These are phyloP conservation scores for Pythium monospermum DNA, from an alignment of 352 stramenopile genomes.

Conservation along the genomic window DNA sequence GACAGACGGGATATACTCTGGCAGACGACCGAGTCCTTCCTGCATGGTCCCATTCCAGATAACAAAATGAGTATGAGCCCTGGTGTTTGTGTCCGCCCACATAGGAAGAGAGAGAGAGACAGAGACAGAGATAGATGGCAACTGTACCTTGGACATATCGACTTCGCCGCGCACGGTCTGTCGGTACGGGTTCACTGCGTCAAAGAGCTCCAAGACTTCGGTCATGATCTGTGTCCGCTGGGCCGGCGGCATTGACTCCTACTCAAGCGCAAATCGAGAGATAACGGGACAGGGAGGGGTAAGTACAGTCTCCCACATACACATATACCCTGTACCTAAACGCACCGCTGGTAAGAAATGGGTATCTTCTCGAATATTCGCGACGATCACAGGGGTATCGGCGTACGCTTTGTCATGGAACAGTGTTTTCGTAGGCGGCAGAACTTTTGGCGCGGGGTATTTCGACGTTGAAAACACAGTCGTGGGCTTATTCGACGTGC, in stretches of 20 bases:
- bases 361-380: constrained; percentile 69
- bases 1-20: constrained; percentile 78
- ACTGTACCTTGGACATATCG: constrained; percentile 67
- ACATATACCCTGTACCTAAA: background rate
- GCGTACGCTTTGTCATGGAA: constrained; percentile 84
- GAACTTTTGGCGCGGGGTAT: constrained; percentile 70
- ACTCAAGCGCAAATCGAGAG: too few relatives aligned
- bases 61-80: too few relatives aligned
- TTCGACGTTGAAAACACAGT: constrained; percentile 88
- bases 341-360: constrained; percentile 73
- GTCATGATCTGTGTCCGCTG: constrained; percentile 76
- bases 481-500: constrained; percentile 80
- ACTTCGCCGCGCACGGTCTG: constrained; percentile 66
- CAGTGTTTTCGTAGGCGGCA: constrained; percentile 66
- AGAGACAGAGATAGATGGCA: too few relatives aligned
- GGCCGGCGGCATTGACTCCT: constrained; percentile 64
- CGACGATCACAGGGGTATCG: constrained; percentile 59
- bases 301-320: too few relatives aligned
- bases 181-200: constrained; percentile 78
- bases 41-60: constrained; percentile 5
- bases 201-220: constrained; percentile 78
- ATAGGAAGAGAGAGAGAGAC: too few relatives aligned
- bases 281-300: too few relatives aligned
- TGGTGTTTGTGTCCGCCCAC: too few relatives aligned
- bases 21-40: constrained; percentile 70